A percentile compares a stretch with the other conserved stretches of the same genome.
Evolutionary conservation across 1,139 yeast species (phyloP).

Genomic region (Geotrichum phurueaensis): DNA sequence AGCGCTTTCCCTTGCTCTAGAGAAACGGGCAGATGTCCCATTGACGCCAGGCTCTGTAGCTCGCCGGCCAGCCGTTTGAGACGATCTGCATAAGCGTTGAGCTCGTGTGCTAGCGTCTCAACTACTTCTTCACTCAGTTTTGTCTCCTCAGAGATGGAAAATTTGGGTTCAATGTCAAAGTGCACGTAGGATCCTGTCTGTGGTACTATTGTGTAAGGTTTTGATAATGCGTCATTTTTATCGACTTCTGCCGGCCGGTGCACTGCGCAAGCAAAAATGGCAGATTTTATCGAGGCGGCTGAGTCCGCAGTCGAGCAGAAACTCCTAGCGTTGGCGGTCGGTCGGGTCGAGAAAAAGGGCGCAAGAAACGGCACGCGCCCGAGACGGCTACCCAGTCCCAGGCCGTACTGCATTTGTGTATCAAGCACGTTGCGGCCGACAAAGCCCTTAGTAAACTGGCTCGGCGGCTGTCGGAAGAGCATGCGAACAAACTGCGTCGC

Average conservation of each 20-base stretch:
- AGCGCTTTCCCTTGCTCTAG: slow-evolving; percentile 28
- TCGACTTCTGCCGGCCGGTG: background rate
- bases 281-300: background rate
- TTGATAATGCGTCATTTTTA: background rate
- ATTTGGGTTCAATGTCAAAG: slow-evolving; percentile 32
- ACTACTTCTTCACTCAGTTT: slow-evolving; percentile 28
- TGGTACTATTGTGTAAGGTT: background rate
- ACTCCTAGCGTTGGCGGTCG: background rate
- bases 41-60: slow-evolving; percentile 28
- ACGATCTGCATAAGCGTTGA: slow-evolving; percentile 25
- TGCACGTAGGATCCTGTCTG: slow-evolving; percentile 28
- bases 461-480: background rate
- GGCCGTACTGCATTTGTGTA: background rate
- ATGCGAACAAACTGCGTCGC: background rate
- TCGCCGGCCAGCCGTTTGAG: slow-evolving; percentile 28
- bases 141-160: slow-evolving; percentile 26
- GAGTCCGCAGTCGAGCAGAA: background rate
- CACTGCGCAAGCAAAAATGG: background rate
- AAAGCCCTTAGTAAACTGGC: background rate
- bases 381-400: background rate
- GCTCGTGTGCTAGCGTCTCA: slow-evolving; percentile 22
- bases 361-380: background rate
- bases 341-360: background rate
- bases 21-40: slow-evolving; percentile 37
- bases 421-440: background rate